Evolutionary conservation across 1,139 yeast genomes (phyloP), one percentile per base, ranked within the genome.

Genomic region (Yamadazyma kanchanaburiensis): DNA sequence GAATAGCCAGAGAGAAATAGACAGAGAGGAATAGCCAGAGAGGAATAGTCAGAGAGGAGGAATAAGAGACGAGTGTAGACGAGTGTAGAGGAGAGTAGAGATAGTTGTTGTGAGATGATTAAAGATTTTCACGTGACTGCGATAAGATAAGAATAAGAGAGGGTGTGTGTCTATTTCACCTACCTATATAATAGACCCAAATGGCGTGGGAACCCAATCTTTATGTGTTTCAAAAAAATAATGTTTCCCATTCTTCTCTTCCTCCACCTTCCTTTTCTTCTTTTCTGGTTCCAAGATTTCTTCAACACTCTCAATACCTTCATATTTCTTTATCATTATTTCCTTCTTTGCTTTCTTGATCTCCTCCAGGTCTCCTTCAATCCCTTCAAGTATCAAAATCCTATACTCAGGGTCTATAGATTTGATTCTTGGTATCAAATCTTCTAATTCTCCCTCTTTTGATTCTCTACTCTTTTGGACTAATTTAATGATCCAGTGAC

Each of bases 181-280:
- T n/a, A 16, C 18, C 15, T 24, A 35, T 15, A 29, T 32, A 21
- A 25, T 27, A 4, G 36, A 32, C 6, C 70, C 70, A 46, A 63
- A 61, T 0, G 70, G 64, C 2, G 45, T 42, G 1, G 66, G 64
- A n/a, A 34, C 42, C 70, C 70, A 64, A 18, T 46, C 32, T 1
- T 32, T 28, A 33, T 58, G 58, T 12, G 38, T 37, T 21, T 58
- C 65, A 32, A 64, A 53, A 6, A 61, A 34, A 31, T 35, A 59
- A 5, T 31, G 23, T n/a, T n/a, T n/a, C n/a, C n/a, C n/a, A n/a
- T n/a, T n/a, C n/a, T n/a, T n/a, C n/a, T n/a, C n/a, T n/a, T n/a
- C n/a, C n/a, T n/a, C n/a, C n/a, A 28, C 28, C 6, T 21, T 27
- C 22, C 26, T 28, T 33, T 21, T 35, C 16, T 23, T 28, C 22